Evolutionary conservation across 306 rosid genomes (phyloP), one percentile per base, ranked within the genome.

Genomic region (Prunus dulcis): DNA sequence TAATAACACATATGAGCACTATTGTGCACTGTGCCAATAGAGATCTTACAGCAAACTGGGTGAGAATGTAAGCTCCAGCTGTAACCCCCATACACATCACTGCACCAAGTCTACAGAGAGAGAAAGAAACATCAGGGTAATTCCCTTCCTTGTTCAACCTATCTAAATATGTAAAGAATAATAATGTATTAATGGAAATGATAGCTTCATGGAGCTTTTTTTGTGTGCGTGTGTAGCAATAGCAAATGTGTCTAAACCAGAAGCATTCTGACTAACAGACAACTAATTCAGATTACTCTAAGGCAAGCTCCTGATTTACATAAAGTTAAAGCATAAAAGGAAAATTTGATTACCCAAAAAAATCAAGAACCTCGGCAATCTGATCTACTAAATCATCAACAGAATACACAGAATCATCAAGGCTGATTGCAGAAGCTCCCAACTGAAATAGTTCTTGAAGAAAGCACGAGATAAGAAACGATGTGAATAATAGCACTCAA

Each of bases 41-140:
- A 47, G 65, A 78, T 5, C 97, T 88, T 88, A 95, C 99, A 65
- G 99, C 96, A 84, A 95, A 95, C 74, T 90, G 81, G 78, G 93
- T 88, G 70, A 95, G 93, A 76, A 95, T 81, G 82, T 89, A 95
- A 65, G 99, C 99, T 82, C 99, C 99, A 47, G 97, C 99, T 43
- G 97, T 88, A 67, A 91, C 99, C 52, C 99, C 99, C 93, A 92
- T 87, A 71, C 99, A 95, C 97, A 95, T 95, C 64, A 89, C 99
- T 58, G 97, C 88, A 81, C 87, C 73, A 49, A 92, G 97, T 78
- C 99, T 95, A 82, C 20, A 4, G 45, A 73, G 63, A 78, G 64
- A 55, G 71, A 61, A 23, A 78, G 67, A 57, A 45, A 38, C 6
- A 61, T 88, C 77, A 84, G 82, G 74, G 51, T 74, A 60, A 32